Evolutionary conservation across 257 asterid species (phyloP).

Genomic region (Jacaranda mimosifolia): DNA sequence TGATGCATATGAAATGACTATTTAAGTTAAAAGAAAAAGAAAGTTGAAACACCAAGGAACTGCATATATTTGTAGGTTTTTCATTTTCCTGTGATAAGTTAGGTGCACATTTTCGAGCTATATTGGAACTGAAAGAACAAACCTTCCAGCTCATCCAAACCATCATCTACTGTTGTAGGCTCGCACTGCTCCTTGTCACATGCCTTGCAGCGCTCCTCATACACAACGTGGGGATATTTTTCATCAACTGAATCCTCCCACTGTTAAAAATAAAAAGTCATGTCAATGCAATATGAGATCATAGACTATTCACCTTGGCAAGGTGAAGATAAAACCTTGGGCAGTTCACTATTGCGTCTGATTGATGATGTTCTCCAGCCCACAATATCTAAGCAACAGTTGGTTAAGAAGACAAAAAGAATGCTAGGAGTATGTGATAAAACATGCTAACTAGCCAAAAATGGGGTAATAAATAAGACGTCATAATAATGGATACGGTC

Average conservation of each 20-base stretch:
- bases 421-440: not conserved
- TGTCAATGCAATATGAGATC: slow-evolving; percentile 3
- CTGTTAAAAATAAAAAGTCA: slow-evolving; percentile 51
- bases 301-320: slow-evolving; percentile 25
- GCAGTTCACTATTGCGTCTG: slow-evolving; percentile 88
- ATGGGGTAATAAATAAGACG: not conserved
- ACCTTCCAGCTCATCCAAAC: slow-evolving; percentile 87
- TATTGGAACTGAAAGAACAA: slow-evolving; percentile 11
- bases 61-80: no score
- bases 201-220: slow-evolving; percentile 95
- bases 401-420: slow-evolving; percentile 51
- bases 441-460: slow-evolving; percentile 22
- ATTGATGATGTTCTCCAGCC: slow-evolving; percentile 99
- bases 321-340: slow-evolving; percentile 63
- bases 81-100: no score
- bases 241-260: slow-evolving; percentile 87
- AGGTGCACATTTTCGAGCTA: no score
- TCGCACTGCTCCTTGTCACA: slow-evolving; percentile 60
- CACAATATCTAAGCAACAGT: slow-evolving; percentile 73
- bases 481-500: slow-evolving; percentile 84
- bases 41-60: not conserved
- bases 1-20: slow-evolving; percentile 8
- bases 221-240: slow-evolving; percentile 93
- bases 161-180: slow-evolving; percentile 52
- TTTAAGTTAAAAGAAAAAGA: not conserved